Percentiles rank a stretch among this genome's conserved stretches.
Conservation (phyloP, 441 rosid species). For the Geranium incanum region DNA sequence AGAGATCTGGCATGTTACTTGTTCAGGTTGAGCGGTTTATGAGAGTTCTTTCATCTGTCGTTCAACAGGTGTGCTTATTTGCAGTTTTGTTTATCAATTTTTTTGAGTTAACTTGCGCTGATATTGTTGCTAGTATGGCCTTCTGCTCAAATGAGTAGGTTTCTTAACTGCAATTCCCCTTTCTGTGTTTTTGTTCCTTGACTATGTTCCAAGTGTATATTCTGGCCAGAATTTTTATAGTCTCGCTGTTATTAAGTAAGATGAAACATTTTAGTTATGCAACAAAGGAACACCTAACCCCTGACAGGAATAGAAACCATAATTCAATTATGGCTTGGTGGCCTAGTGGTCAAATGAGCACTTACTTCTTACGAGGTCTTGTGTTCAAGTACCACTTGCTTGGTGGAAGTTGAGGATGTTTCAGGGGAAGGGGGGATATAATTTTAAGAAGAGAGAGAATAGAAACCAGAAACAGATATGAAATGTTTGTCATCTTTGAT, state of each 20-base stretch:
- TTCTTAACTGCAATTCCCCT: not conserved
- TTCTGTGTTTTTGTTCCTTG: not conserved
- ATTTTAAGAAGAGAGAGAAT: not conserved
- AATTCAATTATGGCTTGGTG: not conserved
- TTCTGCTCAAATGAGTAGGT: not conserved
- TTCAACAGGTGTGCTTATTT: constrained; percentile 63
- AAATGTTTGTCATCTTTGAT: constrained; percentile 4
- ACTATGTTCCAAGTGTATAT: constrained; percentile 5
- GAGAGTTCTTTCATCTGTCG: constrained; percentile 72
- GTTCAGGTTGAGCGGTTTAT: constrained; percentile 81
- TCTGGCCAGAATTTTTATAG: not conserved
- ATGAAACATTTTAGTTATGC: not conserved
- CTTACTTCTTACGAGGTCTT: no score
- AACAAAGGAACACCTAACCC: not conserved
- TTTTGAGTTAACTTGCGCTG: not conserved
- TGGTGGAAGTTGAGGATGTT: no score
- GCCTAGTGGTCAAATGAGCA: not conserved
- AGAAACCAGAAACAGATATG: not conserved
- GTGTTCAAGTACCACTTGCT: no score
- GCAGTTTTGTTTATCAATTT: constrained; percentile 8
- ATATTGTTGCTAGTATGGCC: not conserved
- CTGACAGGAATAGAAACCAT: not conserved
- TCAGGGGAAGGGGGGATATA: not conserved
- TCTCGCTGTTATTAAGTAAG: not conserved
- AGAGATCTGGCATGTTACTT: constrained; percentile 67